Evolutionary conservation across 1,139 yeast genomes (phyloP).

Genomic region (Geotrichum histeridarum): DNA sequence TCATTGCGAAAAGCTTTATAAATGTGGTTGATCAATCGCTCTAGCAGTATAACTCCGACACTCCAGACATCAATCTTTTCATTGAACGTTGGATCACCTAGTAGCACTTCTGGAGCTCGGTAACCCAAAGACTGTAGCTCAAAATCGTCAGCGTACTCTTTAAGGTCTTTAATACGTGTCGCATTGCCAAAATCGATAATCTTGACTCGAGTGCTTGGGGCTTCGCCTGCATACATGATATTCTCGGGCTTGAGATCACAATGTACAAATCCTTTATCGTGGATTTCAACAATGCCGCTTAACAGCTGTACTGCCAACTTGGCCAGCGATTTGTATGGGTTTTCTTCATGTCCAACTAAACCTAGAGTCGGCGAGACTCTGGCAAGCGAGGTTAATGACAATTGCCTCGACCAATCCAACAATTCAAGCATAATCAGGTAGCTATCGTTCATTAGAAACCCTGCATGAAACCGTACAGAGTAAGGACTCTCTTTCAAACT

Average conservation of each 20-base stretch:
- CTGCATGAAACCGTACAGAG: conserved; percentile 17
- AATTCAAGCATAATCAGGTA: conserved; percentile 21
- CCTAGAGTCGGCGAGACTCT: background rate
- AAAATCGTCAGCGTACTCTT: conserved; percentile 26
- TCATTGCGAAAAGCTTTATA: conserved; percentile 19
- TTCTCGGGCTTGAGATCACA: conserved; percentile 85
- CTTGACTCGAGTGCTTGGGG: conserved; percentile 20
- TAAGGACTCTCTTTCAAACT: background rate
- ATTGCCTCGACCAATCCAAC: conserved; percentile 20
- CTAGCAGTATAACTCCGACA: conserved; percentile 28
- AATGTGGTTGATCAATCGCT: conserved; percentile 24
- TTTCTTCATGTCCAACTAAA: background rate
- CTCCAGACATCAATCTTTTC: conserved; percentile 30
- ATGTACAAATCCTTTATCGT: conserved; percentile 56
- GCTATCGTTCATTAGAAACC: conserved; percentile 18
- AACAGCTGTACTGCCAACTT: conserved; percentile 27
- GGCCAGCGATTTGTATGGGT: conserved; percentile 20
- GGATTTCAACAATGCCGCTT: conserved; percentile 31
- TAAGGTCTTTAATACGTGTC: conserved; percentile 18
- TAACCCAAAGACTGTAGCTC: conserved; percentile 28
- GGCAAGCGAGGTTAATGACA: conserved; percentile 9
- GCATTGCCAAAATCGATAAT: conserved; percentile 30
- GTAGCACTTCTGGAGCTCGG: conserved; percentile 31
- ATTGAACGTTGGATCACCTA: conserved; percentile 28
- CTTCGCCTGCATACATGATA: conserved; percentile 41